These are phyloP conservation scores for Blastobotrys persicus DNA, from an alignment of 1,139 yeast species.

Conservation along the genomic window DNA sequence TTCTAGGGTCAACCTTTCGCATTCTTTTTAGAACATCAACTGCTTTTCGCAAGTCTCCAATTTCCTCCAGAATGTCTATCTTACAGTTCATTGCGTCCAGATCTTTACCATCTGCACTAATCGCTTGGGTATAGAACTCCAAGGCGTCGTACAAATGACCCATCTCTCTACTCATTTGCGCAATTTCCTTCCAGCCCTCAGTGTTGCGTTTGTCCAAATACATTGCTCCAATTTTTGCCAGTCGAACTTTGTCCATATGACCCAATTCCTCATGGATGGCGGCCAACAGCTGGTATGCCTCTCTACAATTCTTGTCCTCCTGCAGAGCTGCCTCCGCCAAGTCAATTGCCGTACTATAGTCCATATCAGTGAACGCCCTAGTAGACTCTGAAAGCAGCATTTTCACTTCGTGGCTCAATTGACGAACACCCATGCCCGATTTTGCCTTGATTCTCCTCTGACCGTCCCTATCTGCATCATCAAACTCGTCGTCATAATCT, in stretches of 20 bases:
- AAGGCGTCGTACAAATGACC: slow-evolving; percentile 80
- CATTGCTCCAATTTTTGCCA: slow-evolving; percentile 82
- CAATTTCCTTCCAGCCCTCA: slow-evolving; percentile 82
- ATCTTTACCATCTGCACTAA: slow-evolving; percentile 18
- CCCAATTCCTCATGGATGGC: slow-evolving; percentile 75
- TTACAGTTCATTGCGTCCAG: slow-evolving; percentile 22
- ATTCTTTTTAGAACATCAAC: slow-evolving; percentile 69
- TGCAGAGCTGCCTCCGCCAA: slow-evolving; percentile 71
- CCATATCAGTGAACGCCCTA: slow-evolving; percentile 29
- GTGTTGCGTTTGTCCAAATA: slow-evolving; percentile 74
- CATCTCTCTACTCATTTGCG: slow-evolving; percentile 66
- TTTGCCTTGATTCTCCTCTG: slow-evolving; percentile 9
- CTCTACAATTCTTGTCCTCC: slow-evolving; percentile 70
- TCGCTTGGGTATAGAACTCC: slow-evolving; percentile 54
- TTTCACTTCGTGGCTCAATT: slow-evolving; percentile 23
- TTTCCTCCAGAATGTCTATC: slow-evolving; percentile 44
- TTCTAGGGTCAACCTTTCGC: slow-evolving; percentile 58
- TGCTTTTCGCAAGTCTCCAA: slow-evolving; percentile 67
- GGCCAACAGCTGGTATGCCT: slow-evolving; percentile 83
- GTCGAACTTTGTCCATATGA: slow-evolving; percentile 67
- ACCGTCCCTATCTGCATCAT: slow-evolving; percentile 12
- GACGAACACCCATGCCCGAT: slow-evolving; percentile 13
- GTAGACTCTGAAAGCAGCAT: slow-evolving; percentile 20
- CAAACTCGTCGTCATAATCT: slow-evolving; percentile 12
- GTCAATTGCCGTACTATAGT: slow-evolving; percentile 63